phyloP scores from a whole-genome alignment of 441 rosid genomes.

The Gossypium schwendimanii region DNA sequence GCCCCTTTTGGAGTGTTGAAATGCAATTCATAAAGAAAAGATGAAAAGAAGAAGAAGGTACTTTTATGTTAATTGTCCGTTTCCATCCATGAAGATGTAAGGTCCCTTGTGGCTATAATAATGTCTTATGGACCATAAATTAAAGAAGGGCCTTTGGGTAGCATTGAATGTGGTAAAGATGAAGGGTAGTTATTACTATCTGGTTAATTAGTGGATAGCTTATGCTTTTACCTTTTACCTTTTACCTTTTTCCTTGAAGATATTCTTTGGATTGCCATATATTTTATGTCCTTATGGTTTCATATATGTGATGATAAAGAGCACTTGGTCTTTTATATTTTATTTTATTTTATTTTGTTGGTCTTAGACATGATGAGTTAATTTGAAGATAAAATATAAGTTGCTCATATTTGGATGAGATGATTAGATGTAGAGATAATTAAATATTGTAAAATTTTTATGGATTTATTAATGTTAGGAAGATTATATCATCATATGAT shows the following conservation, averaged over 20 bases:
- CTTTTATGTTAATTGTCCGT: slow-evolving; percentile 16
- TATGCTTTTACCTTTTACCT: not conserved
- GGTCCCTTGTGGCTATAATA: slow-evolving; percentile 26
- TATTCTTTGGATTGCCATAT: slow-evolving; percentile 8
- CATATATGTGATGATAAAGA: slow-evolving; percentile 15
- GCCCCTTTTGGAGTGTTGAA: slow-evolving; percentile 13
- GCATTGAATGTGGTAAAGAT: slow-evolving; percentile 18
- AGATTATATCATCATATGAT: no score
- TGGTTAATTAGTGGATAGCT: slow-evolving; percentile 14
- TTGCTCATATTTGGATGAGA: no score
- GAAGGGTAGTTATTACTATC: slow-evolving; percentile 9
- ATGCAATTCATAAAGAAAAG: not conserved
- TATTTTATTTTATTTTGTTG: no score
- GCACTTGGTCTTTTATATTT: slow-evolving; percentile 23
- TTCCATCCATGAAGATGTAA: slow-evolving; percentile 17
- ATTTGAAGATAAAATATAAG: no score
- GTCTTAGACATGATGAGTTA: no score
- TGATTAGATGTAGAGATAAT: no score
- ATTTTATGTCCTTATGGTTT: slow-evolving; percentile 30
- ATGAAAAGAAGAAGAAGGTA: slow-evolving; percentile 7
- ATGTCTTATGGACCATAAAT: slow-evolving; percentile 22
- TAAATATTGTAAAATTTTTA: no score
- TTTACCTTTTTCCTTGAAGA: not conserved
- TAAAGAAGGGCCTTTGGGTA: slow-evolving; percentile 10
- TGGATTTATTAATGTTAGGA: no score